Evolutionary conservation across 768 basidiomycete species (phyloP), one percentile per base, ranked within the genome.

Genomic region (Collybia sp.): DNA sequence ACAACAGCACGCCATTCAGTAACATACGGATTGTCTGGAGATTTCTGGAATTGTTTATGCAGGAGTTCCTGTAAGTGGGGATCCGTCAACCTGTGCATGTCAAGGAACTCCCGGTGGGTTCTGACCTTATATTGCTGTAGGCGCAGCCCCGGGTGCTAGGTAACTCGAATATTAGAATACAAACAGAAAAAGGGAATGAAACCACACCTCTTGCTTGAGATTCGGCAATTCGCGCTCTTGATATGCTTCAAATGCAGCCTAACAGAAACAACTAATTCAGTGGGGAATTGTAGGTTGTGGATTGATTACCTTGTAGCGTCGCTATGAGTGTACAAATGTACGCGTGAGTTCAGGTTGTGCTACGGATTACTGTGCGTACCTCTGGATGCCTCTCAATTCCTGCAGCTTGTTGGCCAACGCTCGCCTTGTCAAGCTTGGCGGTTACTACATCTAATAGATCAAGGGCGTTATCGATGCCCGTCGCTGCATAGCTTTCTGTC

Each of bases 21-120:
- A 13, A 64, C 86, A 59, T 67, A 94, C 93, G 93, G 89, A 65
- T 96, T 96, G 51, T 96, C 93, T 0, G 93, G 90, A 1, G 89
- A 85, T 65, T 96, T 97, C 65, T 96, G 90, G 82, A 97, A 97
- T 63, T 91, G 83, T 67, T 95, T 96, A 79, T 80, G 85, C 40
- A 96, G 68, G 41, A 93, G 67, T 49, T 97, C 93, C 80, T 92
- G 59, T 50, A 44, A 37, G 45, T 39, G 30, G 36, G 30, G 44
- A 40, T 20, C 12, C 34, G 41, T 42, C 13, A 41, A 51, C 46
- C 16, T 10, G 41, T 19, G 32, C 20, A 19, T 31, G 9, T 30
- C 40, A 16, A 43, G 41, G 3, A 37, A 36, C 10, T 11, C 19
- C 15, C n/a, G n/a, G 42, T 3, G 40, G 30, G n/a, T 37, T 54